Evolutionary conservation across 176 grass and related monocot genomes (phyloP).

Genomic region (Oryza australiensis): DNA sequence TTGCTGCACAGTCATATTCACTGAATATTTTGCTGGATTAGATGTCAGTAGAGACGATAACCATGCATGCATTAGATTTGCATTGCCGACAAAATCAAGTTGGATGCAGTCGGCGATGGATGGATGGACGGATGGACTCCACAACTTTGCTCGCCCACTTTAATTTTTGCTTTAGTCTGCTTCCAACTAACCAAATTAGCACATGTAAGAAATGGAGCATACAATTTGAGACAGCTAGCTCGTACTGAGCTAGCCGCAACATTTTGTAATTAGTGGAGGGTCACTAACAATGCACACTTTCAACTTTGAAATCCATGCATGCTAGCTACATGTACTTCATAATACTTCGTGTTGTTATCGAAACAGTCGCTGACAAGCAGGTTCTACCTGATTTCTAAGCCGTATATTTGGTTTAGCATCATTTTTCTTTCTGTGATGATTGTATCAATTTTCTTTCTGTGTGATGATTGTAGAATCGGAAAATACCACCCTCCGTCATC

Average conservation of each 20-base stretch:
- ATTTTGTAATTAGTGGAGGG: conserved; percentile 24
- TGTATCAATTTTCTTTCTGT: too few species aligned
- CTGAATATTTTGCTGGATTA: neutral
- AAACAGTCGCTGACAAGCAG: neutral
- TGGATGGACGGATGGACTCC: conserved; percentile 25
- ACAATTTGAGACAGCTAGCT: neutral
- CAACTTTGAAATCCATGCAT: neutral
- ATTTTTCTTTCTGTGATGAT: too few species aligned
- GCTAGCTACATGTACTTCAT: neutral
- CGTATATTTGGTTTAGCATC: neutral
- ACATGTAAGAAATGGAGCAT: conserved; percentile 35
- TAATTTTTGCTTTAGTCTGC: conserved; percentile 33
- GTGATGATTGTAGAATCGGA: too few species aligned
- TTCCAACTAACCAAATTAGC: conserved; percentile 45
- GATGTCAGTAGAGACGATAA: neutral
- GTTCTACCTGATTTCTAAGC: neutral
- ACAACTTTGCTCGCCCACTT: conserved; percentile 38
- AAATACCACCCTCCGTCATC: too few species aligned
- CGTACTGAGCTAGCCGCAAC: neutral
- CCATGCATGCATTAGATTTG: neutral
- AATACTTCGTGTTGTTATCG: neutral
- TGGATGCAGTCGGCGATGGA: conserved; percentile 24
- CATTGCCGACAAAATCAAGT: conserved; percentile 28
- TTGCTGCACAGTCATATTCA: neutral
- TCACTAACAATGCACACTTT: conserved; percentile 1